Percentiles rank a stretch among this genome's conserved stretches.
phyloP scores from a whole-genome alignment of 768 basidiomycete genomes.

The button mushroom (Agaricus bisporus) region DNA sequence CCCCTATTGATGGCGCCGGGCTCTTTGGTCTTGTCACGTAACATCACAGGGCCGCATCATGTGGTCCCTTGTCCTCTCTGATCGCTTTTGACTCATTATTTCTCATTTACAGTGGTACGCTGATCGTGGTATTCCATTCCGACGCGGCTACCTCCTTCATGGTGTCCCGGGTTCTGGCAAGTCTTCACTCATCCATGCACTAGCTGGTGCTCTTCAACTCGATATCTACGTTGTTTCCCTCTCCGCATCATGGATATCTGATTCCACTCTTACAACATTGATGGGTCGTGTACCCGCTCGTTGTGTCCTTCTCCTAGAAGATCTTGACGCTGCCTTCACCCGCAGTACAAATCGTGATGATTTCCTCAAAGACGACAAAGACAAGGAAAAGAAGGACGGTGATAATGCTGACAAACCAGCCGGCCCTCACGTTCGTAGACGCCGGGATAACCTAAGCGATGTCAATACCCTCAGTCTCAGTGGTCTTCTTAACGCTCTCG shows the following conservation, averaged over 20 bases:
- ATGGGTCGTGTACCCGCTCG: constrained; percentile 85
- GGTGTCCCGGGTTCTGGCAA: constrained; percentile 86
- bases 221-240: constrained; percentile 91
- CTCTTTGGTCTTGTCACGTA: not conserved
- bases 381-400: constrained; percentile 27
- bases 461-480: constrained; percentile 78
- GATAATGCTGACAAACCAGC: constrained; percentile 20
- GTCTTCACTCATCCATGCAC: constrained; percentile 78
- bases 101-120: constrained; percentile 66
- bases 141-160: constrained; percentile 79
- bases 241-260: constrained; percentile 83
- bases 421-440: constrained; percentile 29
- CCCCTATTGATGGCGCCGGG: not conserved
- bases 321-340: constrained; percentile 86
- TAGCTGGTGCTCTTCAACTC: constrained; percentile 84
- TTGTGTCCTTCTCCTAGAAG: constrained; percentile 85
- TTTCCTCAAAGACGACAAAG: constrained; percentile 37
- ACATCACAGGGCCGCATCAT: not conserved
- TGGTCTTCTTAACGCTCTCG: constrained; percentile 78
- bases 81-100: not conserved
- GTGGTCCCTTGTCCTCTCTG: too few species aligned
- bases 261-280: constrained; percentile 76
- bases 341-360: constrained; percentile 66
- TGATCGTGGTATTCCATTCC: constrained; percentile 90
- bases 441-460: constrained; percentile 58